Evolutionary conservation across 2,329 filamentous ascomycete genomes (phyloP).

Genomic region (Dothistroma septosporum): DNA sequence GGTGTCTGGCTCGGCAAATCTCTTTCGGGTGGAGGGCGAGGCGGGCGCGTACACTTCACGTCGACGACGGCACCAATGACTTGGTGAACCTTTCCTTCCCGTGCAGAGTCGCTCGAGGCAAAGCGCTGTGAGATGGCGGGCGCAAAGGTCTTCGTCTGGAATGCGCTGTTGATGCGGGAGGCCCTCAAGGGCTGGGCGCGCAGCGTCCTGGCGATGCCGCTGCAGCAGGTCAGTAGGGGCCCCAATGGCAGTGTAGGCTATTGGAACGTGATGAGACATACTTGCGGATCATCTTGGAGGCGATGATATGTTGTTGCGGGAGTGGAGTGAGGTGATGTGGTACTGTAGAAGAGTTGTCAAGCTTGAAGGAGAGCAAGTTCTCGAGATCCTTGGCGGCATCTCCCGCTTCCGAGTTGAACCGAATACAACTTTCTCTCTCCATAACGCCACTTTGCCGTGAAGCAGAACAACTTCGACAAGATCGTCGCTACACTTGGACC

Average conservation of each 20-base stretch:
- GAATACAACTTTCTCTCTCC: not conserved
- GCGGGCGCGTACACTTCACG: constrained; percentile 70
- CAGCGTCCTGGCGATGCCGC: constrained; percentile 63
- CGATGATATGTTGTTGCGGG: constrained; percentile 44
- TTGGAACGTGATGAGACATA: constrained; percentile 46
- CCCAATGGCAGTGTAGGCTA: constrained; percentile 36
- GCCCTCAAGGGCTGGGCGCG: constrained; percentile 57
- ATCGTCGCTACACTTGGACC: not conserved
- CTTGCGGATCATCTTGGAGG: constrained; percentile 80
- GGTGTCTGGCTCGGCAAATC: constrained; percentile 62
- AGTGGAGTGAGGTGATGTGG: constrained; percentile 7
- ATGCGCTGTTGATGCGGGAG: constrained; percentile 51
- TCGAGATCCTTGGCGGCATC: not conserved
- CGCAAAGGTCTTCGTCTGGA: constrained; percentile 55
- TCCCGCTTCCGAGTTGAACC: not conserved
- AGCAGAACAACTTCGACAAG: not conserved
- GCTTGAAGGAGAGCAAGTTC: not conserved
- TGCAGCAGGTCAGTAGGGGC: constrained; percentile 38
- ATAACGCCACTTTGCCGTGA: not conserved
- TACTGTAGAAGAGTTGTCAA: constrained; percentile 10
- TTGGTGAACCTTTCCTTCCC: constrained; percentile 65
- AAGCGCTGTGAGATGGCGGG: constrained; percentile 59
- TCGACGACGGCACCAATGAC: constrained; percentile 99
- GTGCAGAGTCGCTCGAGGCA: constrained; percentile 55
- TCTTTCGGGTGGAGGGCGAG: constrained; percentile 15